Conservation (phyloP, 371 early-diverging fungal species). For the Fennellomyces sp. region DNA sequence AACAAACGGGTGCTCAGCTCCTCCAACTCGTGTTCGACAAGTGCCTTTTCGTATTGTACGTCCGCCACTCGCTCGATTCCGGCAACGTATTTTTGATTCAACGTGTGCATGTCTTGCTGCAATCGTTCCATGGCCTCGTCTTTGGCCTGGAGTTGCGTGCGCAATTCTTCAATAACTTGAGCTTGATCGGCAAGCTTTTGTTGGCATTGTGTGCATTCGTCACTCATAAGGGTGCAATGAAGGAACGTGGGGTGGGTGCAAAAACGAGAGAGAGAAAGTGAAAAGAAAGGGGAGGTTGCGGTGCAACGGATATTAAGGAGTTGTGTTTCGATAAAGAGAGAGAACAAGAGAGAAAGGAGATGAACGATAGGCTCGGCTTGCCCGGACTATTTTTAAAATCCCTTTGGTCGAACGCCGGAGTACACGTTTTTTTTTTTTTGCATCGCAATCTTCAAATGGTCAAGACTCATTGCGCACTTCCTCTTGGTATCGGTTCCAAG, state of each 20-base stretch:
- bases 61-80: conserved; percentile 72
- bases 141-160: conserved; percentile 7
- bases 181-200: conserved; percentile 15
- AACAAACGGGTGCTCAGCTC: conserved; percentile 76
- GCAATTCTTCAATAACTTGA: conserved; percentile 15
- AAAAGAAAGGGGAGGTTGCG: neutral
- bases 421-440: too few relatives aligned
- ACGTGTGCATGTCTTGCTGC: conserved; percentile 58
- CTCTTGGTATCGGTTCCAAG: too few relatives aligned
- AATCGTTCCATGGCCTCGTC: conserved; percentile 26
- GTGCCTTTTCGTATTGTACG: conserved; percentile 69
- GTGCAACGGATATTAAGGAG: too few relatives aligned
- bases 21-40: conserved; percentile 80
- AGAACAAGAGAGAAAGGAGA: too few relatives aligned
- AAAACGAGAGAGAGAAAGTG: conserved; percentile 1
- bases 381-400: too few relatives aligned
- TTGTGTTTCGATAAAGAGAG: too few relatives aligned
- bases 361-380: too few relatives aligned
- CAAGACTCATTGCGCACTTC: too few relatives aligned
- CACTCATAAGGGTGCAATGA: neutral
- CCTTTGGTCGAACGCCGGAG: too few relatives aligned
- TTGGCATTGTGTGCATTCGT: conserved; percentile 19
- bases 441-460: too few relatives aligned
- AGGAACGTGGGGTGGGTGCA: neutral
- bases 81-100: conserved; percentile 77